Evolutionary conservation across 2,329 filamentous ascomycete genomes (phyloP), one percentile per base, ranked within the genome.

Genomic region (Geosmithia flava): DNA sequence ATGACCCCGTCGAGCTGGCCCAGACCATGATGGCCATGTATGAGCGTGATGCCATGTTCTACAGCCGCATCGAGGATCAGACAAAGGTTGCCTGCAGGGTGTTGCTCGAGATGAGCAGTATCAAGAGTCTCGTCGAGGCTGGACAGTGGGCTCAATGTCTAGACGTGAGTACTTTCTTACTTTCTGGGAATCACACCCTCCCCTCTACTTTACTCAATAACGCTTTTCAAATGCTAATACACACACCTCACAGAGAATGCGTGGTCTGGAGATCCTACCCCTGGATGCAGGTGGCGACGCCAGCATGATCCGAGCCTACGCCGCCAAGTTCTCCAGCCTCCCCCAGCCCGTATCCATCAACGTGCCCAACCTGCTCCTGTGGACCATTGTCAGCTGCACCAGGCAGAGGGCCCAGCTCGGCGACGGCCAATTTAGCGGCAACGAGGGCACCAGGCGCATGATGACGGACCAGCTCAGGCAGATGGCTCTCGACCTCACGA

Each of bases 311-410:
- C 87, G 93, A 53, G 76, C 76, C 54, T 82, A 82, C 51, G 89
- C 91, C 1, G 81, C 87, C 57, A 83, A 82, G 52, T 97, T 98
- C 68, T 78, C 87, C 16, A 74, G 76, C 2, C 76, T 95, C 41
- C 79, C 88, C 3, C 80, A 87, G 55, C 80, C 89, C 7, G 85
- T 98, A 41, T 84, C 90, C 2, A 83, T 87, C 61, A 95, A 93
- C 59, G 82, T 96, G 56, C 91, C 91, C 17, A 88, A 91, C 64
- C 74, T 97, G 52, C 76, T 98, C 53, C 84, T 95, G 69, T 97
- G 93, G 93, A 88, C 88, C 46, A 87, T 98, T 55, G 77, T 84
- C 42, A 89, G 86, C 68, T 94, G 90, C 65, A 83, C 84, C 46
- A 78, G 81, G 49, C 84, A 95, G 65, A 79, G 87, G 52, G 82